phyloP scores from a whole-genome alignment of 495 filamentous ascomycete genomes.

The Xylaria castorea region DNA sequence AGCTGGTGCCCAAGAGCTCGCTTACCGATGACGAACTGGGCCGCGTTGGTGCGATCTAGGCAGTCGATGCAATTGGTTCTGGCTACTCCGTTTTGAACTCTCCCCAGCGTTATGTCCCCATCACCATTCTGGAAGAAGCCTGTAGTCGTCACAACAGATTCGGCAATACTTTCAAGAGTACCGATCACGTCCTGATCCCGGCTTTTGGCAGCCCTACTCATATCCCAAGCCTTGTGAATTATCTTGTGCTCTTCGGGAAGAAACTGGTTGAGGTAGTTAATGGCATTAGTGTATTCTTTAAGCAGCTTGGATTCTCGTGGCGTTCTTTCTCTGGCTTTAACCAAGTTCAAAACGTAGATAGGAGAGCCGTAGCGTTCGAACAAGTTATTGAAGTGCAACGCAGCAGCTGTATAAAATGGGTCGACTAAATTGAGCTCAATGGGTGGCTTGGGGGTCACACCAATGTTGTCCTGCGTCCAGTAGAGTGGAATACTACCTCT shows the following conservation, averaged over 20 bases:
- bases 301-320: slow-evolving; percentile 92
- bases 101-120: slow-evolving; percentile 64
- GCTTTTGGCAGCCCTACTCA: slow-evolving; percentile 93
- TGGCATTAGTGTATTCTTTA: slow-evolving; percentile 84
- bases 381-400: slow-evolving; percentile 94
- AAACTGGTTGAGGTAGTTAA: slow-evolving; percentile 94
- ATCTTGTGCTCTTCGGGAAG: slow-evolving; percentile 84
- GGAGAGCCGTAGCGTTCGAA: slow-evolving; percentile 94
- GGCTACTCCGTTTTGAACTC: slow-evolving; percentile 89
- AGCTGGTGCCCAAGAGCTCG: slow-evolving; percentile 90
- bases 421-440: slow-evolving; percentile 94
- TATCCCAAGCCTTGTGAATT: slow-evolving; percentile 94
- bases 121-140: slow-evolving; percentile 95
- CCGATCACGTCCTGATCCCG: slow-evolving; percentile 96
- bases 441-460: slow-evolving; percentile 92
- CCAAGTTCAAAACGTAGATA: slow-evolving; percentile 89
- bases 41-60: slow-evolving; percentile 93
- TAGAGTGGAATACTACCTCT: slow-evolving; percentile 95
- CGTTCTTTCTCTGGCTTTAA: slow-evolving; percentile 89
- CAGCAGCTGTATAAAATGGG: slow-evolving; percentile 95
- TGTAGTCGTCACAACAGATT: slow-evolving; percentile 81
- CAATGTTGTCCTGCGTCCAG: slow-evolving; percentile 97
- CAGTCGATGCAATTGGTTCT: slow-evolving; percentile 99
- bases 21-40: slow-evolving; percentile 98
- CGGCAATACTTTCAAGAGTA: slow-evolving; percentile 85